Percentiles rank a stretch among this genome's conserved stretches.
These are phyloP conservation scores for Quercus suber DNA, from an alignment of 306 rosid species.

Conservation along the genomic window DNA sequence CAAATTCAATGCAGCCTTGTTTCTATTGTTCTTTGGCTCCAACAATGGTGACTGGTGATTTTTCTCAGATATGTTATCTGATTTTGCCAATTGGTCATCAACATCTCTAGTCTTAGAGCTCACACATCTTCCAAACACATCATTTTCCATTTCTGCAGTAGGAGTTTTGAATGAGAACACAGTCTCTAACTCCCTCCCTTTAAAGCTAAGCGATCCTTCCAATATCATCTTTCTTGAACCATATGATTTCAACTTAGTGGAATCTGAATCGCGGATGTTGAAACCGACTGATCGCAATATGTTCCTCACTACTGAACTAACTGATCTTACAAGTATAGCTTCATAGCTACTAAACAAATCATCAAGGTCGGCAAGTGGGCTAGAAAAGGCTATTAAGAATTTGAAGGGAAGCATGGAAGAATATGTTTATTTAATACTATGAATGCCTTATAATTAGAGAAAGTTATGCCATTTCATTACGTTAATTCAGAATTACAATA, in stretches of 20 bases:
- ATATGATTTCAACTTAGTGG: constrained; percentile 7
- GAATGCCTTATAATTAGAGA: too few relatives aligned
- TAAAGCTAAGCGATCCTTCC: constrained; percentile 40
- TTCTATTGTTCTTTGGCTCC: constrained; percentile 23
- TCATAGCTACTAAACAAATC: constrained; percentile 35
- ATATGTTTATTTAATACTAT: too few relatives aligned
- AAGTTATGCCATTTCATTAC: too few relatives aligned
- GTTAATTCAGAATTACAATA: too few relatives aligned
- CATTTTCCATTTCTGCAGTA: constrained; percentile 31
- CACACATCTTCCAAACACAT: constrained; percentile 24
- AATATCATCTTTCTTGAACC: constrained; percentile 35
- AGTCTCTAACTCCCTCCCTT: constrained; percentile 36
- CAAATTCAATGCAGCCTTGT: constrained; percentile 67
- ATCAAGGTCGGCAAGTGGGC: constrained; percentile 26
- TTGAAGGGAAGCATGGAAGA: too few relatives aligned
- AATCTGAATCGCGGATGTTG: constrained; percentile 27
- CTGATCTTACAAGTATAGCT: constrained; percentile 32
- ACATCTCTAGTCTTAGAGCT: constrained; percentile 26
- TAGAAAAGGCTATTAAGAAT: constrained; percentile 14
- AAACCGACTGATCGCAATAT: constrained; percentile 28
- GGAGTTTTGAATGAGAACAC: constrained; percentile 36
- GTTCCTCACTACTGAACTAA: constrained; percentile 29
- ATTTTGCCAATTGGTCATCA: constrained; percentile 17
- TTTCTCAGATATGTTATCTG: constrained; percentile 31
- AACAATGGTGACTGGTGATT: constrained; percentile 9